These are phyloP conservation scores for Saraca asoca DNA, from an alignment of 331 rosid genomes.

Conservation along the genomic window DNA sequence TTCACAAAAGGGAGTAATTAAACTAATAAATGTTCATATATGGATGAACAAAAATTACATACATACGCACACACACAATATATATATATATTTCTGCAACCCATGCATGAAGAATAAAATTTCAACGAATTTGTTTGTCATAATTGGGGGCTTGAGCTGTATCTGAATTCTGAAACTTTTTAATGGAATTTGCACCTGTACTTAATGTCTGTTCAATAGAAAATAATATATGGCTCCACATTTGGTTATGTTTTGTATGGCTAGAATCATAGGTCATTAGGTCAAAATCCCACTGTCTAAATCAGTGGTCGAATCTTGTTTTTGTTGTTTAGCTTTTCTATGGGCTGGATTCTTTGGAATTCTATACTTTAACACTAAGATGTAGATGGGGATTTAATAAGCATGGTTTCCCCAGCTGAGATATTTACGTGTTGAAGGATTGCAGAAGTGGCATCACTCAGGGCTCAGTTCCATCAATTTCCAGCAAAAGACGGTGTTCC, in stretches of 20 bases:
- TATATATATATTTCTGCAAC: background rate
- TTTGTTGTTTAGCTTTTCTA: background rate
- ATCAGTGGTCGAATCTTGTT: no score
- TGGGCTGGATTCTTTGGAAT: constrained; percentile 5
- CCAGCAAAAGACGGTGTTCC: constrained; percentile 41
- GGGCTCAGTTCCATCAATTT: constrained; percentile 49
- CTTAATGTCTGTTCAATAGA: constrained; percentile 9
- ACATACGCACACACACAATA: no score
- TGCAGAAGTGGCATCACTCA: constrained; percentile 62
- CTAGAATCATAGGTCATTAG: constrained; percentile 6
- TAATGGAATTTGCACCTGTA: constrained; percentile 3
- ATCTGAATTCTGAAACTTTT: constrained; percentile 9
- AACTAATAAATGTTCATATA: no score
- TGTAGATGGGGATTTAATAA: background rate
- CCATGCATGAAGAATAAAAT: constrained; percentile 6
- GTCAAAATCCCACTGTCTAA: no score
- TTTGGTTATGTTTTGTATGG: constrained; percentile 24
- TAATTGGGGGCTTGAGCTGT: constrained; percentile 12
- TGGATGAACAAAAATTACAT: no score
- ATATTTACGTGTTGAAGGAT: constrained; percentile 52
- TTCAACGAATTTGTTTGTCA: background rate
- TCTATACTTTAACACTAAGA: background rate
- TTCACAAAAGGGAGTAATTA: background rate
- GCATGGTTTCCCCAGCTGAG: constrained; percentile 31
- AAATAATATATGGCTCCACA: constrained; percentile 10